Conservation (phyloP, 2,329 filamentous ascomycete species). For the Periglandula ipomoeae region DNA sequence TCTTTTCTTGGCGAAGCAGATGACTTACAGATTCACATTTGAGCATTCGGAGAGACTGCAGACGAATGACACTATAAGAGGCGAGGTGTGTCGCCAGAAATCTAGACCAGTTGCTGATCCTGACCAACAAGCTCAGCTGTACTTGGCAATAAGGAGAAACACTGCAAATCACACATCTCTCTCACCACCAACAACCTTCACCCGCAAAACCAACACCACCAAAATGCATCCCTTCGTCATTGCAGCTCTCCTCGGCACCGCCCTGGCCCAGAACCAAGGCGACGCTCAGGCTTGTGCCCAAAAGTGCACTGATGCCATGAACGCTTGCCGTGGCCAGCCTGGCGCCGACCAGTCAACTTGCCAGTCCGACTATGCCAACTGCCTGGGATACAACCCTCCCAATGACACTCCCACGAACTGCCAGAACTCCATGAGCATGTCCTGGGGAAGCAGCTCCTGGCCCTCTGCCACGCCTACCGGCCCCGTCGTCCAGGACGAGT, state of each 20-base stretch:
- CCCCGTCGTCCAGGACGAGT: neutral
- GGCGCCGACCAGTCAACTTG: neutral
- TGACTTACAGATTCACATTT: neutral
- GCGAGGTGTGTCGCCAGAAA: neutral
- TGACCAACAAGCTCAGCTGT: neutral
- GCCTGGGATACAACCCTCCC: neutral
- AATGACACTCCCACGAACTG: neutral
- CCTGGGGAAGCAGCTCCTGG: neutral
- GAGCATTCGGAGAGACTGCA: too few species aligned
- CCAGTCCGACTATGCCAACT: neutral
- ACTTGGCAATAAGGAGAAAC: neutral
- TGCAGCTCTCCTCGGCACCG: neutral
- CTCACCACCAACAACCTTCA: neutral
- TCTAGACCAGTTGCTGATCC: neutral
- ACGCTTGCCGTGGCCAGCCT: neutral
- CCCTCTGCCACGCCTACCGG: neutral
- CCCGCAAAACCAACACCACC: neutral
- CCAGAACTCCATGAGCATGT: neutral
- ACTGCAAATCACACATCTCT: neutral
- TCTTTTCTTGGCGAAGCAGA: neutral
- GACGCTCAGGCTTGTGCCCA: neutral
- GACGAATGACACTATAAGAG: neutral
- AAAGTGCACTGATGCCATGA: neutral
- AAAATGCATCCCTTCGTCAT: constrained; percentile 2
- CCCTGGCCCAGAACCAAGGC: neutral